phyloP scores from a whole-genome alignment of 2,329 filamentous ascomycete species.

The Exophiala xenobiotica region DNA sequence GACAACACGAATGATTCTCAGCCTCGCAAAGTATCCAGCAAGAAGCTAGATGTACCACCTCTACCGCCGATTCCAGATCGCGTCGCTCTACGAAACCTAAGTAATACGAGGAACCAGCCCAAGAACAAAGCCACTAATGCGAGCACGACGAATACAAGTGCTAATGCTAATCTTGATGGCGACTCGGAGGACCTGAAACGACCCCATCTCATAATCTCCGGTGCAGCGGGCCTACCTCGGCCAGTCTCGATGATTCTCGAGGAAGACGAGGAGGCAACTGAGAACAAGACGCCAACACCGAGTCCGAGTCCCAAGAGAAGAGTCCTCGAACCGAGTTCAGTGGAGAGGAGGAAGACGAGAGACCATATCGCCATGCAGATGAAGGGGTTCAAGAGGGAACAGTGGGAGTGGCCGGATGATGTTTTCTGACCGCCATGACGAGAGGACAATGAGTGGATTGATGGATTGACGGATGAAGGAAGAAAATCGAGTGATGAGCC shows the following conservation, averaged over 20 bases:
- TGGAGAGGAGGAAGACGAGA: conserved; percentile 9
- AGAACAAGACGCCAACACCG: conserved; percentile 12
- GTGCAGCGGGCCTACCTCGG: conserved; percentile 16
- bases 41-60: conserved; percentile 16
- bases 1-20: not conserved
- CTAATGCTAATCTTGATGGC: conserved; percentile 6
- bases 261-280: conserved; percentile 22
- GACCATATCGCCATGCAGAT: conserved; percentile 12
- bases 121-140: conserved; percentile 8
- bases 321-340: not conserved
- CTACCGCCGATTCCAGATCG: conserved; percentile 19
- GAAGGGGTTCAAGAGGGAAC: conserved; percentile 12
- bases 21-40: conserved; percentile 4
- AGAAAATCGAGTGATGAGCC: too few species aligned
- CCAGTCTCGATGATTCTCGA: conserved; percentile 28
- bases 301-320: conserved; percentile 3
- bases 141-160: not conserved
- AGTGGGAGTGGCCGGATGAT: conserved; percentile 32
- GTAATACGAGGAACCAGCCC: conserved; percentile 20
- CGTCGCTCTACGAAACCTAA: conserved; percentile 16
- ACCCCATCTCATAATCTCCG: not conserved
- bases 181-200: conserved; percentile 2
- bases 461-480: too few species aligned
- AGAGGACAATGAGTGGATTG: too few species aligned
- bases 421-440: conserved; percentile 30